These are phyloP conservation scores for Cephalotrichum gorgonifer DNA, from an alignment of 2,329 filamentous ascomycete genomes.

Conservation along the genomic window DNA sequence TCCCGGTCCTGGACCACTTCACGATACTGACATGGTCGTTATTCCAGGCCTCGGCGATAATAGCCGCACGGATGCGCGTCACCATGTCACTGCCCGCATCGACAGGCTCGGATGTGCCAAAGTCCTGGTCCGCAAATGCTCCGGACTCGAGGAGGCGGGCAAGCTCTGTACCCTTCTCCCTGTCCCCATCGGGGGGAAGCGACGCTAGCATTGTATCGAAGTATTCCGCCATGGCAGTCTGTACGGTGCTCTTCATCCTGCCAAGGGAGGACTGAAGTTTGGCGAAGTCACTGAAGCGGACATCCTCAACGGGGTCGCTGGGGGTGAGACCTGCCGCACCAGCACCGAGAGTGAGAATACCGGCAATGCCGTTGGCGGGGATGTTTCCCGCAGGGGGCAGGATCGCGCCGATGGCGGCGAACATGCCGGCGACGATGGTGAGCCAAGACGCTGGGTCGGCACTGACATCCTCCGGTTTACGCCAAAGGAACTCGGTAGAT, in stretches of 20 bases:
- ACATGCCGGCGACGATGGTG: constrained; percentile 4
- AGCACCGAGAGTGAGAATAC: constrained; percentile 1
- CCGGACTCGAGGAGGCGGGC: not conserved
- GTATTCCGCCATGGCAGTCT: not conserved
- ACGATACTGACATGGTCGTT: not conserved
- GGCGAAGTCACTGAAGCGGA: constrained; percentile 3
- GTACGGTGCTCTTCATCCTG: not conserved
- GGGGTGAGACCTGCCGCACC: not conserved
- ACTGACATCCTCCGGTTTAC: not conserved
- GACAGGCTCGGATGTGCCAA: not conserved
- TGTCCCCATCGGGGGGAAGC: not conserved
- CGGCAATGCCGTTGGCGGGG: not conserved
- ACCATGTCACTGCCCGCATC: not conserved
- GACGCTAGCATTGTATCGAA: not conserved
- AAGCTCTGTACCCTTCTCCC: constrained; percentile 2
- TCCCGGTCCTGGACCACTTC: not conserved
- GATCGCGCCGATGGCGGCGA: not conserved
- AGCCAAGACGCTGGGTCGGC: not conserved
- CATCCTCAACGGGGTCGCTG: not conserved
- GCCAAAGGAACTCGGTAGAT: not conserved
- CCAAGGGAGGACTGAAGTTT: not conserved
- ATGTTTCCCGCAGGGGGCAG: not conserved
- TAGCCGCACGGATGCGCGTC: not conserved
- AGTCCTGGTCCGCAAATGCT: constrained; percentile 5
- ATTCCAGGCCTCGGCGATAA: not conserved